phyloP scores from a whole-genome alignment of 2,329 filamentous ascomycete species.

The Lecanosticta acicola region DNA sequence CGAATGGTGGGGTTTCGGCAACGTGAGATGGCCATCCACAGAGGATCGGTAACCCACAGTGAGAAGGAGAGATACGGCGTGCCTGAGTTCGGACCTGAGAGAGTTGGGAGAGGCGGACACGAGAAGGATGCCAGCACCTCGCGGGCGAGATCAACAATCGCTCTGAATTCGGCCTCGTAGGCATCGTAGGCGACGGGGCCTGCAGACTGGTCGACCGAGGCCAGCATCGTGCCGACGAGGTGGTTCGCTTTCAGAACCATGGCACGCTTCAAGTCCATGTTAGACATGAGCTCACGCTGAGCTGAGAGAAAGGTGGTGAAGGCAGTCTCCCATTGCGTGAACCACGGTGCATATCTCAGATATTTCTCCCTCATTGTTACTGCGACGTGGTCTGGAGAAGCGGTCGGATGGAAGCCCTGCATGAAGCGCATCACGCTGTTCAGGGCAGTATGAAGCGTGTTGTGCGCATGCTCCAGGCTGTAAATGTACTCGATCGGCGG shows the following conservation, averaged over 20 bases:
- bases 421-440: constrained; percentile 33
- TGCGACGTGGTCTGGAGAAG: constrained; percentile 27
- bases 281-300: constrained; percentile 23
- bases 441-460: constrained; percentile 28
- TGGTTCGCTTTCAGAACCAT: constrained; percentile 35
- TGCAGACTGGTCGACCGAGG: constrained; percentile 29
- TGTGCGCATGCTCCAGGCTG: constrained; percentile 31
- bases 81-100: constrained; percentile 25
- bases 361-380: constrained; percentile 29
- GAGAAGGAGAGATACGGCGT: constrained; percentile 30
- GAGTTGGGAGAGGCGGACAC: constrained; percentile 28
- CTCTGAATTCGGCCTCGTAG: constrained; percentile 30
- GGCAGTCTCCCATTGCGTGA: constrained; percentile 27
- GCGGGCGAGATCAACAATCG: constrained; percentile 30
- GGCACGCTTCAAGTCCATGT: constrained; percentile 30
- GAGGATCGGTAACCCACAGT: constrained; percentile 32
- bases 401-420: constrained; percentile 28
- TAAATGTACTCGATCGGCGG: constrained; percentile 26
- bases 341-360: constrained; percentile 30
- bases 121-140: constrained; percentile 31
- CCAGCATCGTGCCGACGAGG: constrained; percentile 30
- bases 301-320: constrained; percentile 27
- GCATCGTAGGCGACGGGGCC: constrained; percentile 29
- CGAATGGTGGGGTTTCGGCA: constrained; percentile 30
- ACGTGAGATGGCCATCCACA: constrained; percentile 32